These are phyloP conservation scores for Cercospora sp. DNA, from an alignment of 2,329 filamentous ascomycete genomes.

Conservation along the genomic window DNA sequence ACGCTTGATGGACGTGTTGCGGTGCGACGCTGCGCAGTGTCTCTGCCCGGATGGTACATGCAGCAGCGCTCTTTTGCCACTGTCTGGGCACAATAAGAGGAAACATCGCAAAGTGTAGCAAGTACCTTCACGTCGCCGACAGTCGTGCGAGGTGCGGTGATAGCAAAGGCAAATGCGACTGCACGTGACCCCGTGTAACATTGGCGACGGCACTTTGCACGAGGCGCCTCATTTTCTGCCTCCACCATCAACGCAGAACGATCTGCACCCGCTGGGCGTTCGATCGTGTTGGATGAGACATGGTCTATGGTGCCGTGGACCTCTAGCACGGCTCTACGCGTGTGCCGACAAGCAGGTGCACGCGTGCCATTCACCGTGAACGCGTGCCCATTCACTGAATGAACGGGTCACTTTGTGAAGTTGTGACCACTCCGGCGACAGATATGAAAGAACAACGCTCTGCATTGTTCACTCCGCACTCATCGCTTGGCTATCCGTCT, in stretches of 20 bases:
- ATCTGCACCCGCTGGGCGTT: neutral
- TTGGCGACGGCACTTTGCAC: neutral
- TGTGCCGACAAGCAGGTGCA: neutral
- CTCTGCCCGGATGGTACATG: too few relatives aligned
- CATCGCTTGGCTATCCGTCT: neutral
- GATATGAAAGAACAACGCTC: neutral
- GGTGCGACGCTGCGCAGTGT: too few relatives aligned
- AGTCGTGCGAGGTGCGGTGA: neutral
- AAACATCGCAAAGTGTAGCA: neutral
- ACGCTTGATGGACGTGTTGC: neutral
- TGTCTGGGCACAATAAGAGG: neutral
- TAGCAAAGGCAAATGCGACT: neutral
- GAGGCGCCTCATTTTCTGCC: neutral
- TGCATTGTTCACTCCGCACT: neutral
- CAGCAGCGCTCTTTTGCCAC: neutral
- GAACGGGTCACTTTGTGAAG: neutral
- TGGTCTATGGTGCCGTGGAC: neutral
- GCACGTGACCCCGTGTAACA: neutral
- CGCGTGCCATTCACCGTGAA: neutral
- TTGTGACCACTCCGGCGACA: neutral
- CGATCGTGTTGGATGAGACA: neutral
- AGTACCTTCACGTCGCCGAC: neutral
- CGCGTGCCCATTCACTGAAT: neutral
- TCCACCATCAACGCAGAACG: neutral
- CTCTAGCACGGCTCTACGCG: neutral